Evolutionary conservation across 495 filamentous ascomycete genomes (phyloP).

Genomic region (Pyrenula massariospora): DNA sequence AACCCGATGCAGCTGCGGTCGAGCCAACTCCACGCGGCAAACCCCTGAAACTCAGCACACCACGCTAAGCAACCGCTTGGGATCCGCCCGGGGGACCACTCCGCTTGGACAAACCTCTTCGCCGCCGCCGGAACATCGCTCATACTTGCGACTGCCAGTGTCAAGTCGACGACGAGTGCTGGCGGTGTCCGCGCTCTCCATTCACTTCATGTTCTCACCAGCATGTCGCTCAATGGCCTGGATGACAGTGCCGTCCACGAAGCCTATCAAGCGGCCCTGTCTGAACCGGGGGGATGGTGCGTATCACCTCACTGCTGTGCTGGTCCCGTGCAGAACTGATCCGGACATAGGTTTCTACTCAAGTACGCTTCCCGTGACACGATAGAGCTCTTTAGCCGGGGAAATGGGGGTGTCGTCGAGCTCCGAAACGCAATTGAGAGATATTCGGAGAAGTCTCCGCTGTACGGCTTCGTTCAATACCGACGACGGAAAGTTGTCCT

Average conservation of each 20-base stretch:
- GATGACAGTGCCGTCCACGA: slow-evolving; percentile 71
- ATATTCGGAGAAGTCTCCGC: slow-evolving; percentile 72
- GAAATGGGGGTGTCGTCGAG: slow-evolving; percentile 76
- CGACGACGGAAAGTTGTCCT: slow-evolving; percentile 81
- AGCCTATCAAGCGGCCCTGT: slow-evolving; percentile 68
- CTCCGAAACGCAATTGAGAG: slow-evolving; percentile 63
- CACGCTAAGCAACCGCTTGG: no score
- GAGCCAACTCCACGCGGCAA: not conserved
- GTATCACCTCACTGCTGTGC: slow-evolving; percentile 19
- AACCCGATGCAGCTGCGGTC: no score
- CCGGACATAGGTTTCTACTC: slow-evolving; percentile 67
- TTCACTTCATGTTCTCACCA: not conserved
- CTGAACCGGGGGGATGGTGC: slow-evolving; percentile 91
- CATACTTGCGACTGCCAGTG: no score
- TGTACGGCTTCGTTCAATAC: slow-evolving; percentile 88
- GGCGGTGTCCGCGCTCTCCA: not conserved
- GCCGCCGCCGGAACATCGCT: no score
- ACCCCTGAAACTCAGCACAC: not conserved
- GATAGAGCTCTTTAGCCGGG: slow-evolving; percentile 64
- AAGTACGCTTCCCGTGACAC: slow-evolving; percentile 87
- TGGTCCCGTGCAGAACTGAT: not conserved
- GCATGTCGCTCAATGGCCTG: slow-evolving; percentile 96
- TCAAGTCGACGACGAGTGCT: not conserved
- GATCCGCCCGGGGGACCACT: no score
- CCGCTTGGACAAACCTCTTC: no score